Conservation (phyloP, 164 flowering plant genomes). For the Vitis rotundifolia region DNA sequence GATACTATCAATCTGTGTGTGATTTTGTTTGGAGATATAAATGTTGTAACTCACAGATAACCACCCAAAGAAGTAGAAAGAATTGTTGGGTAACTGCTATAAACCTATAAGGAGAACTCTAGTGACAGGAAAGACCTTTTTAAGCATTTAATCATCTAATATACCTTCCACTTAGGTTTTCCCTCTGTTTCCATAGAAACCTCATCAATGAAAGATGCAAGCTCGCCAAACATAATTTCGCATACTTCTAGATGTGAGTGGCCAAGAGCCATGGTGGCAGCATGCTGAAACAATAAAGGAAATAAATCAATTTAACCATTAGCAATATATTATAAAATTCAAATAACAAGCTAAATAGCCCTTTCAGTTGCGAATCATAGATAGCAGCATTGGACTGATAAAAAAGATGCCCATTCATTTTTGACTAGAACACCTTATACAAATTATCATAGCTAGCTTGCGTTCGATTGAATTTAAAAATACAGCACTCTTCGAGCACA, state of each 20-base stretch:
- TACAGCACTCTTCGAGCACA: no score
- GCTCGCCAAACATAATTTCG: constrained; percentile 91
- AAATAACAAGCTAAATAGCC: not conserved
- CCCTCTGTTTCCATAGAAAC: constrained; percentile 86
- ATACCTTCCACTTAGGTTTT: constrained; percentile 99
- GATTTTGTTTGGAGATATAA: no score
- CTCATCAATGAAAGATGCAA: constrained; percentile 81
- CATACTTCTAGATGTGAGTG: constrained; percentile 93
- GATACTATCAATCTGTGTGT: no score
- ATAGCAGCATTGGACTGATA: not conserved
- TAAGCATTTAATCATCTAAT: constrained; percentile 1
- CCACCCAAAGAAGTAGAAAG: no score
- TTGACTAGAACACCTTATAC: no score
- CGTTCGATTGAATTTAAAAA: no score
- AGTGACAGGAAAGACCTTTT: not conserved
- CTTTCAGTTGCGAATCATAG: no score
- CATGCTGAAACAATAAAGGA: constrained; percentile 56
- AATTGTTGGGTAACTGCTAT: not conserved
- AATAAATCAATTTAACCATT: constrained; percentile 1
- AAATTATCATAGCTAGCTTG: no score
- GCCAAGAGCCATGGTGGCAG: constrained; percentile 97
- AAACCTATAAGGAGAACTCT: not conserved
- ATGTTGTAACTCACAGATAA: no score
- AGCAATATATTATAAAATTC: not conserved
- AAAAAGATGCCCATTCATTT: not conserved